Base-by-base conservation (phyloP, 1,284 basidiomycete genomes). In the Gomphus bonarii region DNA sequence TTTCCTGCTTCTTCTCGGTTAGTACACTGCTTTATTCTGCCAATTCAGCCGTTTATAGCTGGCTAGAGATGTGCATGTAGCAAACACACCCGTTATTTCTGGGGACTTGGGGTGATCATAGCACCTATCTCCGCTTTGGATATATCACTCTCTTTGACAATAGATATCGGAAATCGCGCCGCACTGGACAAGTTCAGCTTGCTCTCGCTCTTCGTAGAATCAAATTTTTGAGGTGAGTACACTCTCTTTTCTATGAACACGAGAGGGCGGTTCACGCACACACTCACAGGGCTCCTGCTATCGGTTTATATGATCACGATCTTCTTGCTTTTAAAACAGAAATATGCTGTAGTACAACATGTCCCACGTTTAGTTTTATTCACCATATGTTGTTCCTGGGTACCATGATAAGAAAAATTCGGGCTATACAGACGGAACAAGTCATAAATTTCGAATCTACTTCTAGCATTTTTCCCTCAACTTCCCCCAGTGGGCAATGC, bases 201-300 rank as follows among this genome's bases (percentile, higher is more conserved):
- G 22, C 16, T 57, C 33, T 51, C 56, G 9, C n/a, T 57, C 31
- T 57, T 52, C 40, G 20, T 57, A 18, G 56, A 57, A 51, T 57
- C 56, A n/a, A 22, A 46, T 3, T 43, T 57, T 20, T 57, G 56
- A 50, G 56, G 56, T 57, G 30, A 18, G 49, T 18, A 5, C n/a
- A 4, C 14, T 20, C 10, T 33, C 31, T 33, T 50, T 20, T 31
- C 14, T 8, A 35, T 35, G 33, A 33, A 31, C 5, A 36, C 38
- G 3, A 11, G 31, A 28, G 31, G 31, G 31, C 31, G 4, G 31
- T 4, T 10, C 10, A 10, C 31, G 31, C 31, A 4, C 31, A 33
- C n/a, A n/a, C 14, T 47, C 18, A 35, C 33, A 57, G 56, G 56
- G 11, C 36, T 57, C 43, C 40, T 51, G 20, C 18, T 44, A 9